Evolutionary conservation across 2,329 filamentous ascomycete genomes (phyloP).

Genomic region (Tolypocladium paradoxum): DNA sequence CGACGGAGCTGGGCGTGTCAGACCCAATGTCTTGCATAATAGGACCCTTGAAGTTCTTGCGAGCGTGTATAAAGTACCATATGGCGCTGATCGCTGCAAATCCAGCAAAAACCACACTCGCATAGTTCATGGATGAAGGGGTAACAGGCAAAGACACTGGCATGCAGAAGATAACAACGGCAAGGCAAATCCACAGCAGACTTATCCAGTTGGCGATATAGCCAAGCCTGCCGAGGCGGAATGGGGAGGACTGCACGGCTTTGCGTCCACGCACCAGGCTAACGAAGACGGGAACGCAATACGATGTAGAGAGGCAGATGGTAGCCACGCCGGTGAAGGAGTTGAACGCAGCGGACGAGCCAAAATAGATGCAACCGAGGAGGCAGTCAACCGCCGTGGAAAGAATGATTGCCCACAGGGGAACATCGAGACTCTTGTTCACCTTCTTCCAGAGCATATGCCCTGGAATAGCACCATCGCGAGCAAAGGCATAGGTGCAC

Average conservation of each 20-base stretch:
- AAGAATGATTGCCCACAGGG: constrained; percentile 57
- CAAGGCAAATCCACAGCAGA: constrained; percentile 57
- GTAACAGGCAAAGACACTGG: constrained; percentile 50
- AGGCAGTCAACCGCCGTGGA: constrained; percentile 60
- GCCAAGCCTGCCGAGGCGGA: constrained; percentile 59
- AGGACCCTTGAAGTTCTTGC: constrained; percentile 55
- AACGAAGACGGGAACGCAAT: constrained; percentile 65
- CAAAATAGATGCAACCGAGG: constrained; percentile 70
- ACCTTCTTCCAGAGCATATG: constrained; percentile 56
- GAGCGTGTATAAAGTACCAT: constrained; percentile 54
- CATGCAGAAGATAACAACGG: constrained; percentile 69
- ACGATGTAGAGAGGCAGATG: constrained; percentile 66
- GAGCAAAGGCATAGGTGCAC: constrained; percentile 66
- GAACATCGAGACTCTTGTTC: constrained; percentile 55
- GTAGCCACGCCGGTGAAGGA: constrained; percentile 72
- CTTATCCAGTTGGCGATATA: constrained; percentile 57
- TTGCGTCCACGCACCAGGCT: constrained; percentile 56
- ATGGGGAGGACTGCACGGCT: constrained; percentile 54
- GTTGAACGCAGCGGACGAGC: constrained; percentile 66
- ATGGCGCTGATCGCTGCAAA: constrained; percentile 47
- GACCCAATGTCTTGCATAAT: constrained; percentile 9
- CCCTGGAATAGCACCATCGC: constrained; percentile 64
- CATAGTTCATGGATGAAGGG: constrained; percentile 54
- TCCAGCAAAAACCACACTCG: constrained; percentile 54
- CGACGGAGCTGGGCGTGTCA: background rate